These are phyloP conservation scores for Epichloe gansuensis DNA, from an alignment of 2,329 filamentous ascomycete species.

Conservation along the genomic window DNA sequence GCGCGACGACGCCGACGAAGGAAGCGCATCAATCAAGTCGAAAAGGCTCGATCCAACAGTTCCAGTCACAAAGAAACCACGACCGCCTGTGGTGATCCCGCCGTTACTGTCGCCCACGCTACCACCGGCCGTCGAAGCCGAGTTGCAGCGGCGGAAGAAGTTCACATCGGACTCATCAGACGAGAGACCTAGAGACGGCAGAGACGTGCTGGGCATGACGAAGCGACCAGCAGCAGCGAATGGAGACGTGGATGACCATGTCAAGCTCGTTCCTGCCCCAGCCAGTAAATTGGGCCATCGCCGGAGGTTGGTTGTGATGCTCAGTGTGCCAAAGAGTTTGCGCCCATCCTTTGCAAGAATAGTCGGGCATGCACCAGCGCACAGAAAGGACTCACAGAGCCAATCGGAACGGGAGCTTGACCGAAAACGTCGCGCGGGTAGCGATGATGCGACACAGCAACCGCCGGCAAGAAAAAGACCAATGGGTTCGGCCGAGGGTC, in stretches of 20 bases:
- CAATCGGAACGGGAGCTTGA: slow-evolving; percentile 11
- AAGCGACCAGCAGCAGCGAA: slow-evolving; percentile 16
- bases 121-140: slow-evolving; percentile 36
- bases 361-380: slow-evolving; percentile 26
- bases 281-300: slow-evolving; percentile 11
- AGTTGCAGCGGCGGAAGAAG: slow-evolving; percentile 21
- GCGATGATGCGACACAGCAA: slow-evolving; percentile 25
- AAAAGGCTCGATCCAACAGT: slow-evolving; percentile 16
- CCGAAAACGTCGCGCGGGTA: slow-evolving; percentile 27
- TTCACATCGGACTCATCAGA: slow-evolving; percentile 13
- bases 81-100: slow-evolving; percentile 28
- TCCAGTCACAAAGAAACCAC: slow-evolving; percentile 24
- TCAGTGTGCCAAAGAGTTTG: slow-evolving; percentile 36
- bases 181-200: slow-evolving; percentile 10
- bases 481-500: slow-evolving; percentile 21
- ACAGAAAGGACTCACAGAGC: slow-evolving; percentile 24
- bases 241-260: slow-evolving; percentile 20
- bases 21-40: slow-evolving; percentile 16
- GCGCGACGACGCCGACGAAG: slow-evolving; percentile 17
- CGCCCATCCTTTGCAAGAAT: slow-evolving; percentile 33
- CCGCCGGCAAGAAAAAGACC: slow-evolving; percentile 36
- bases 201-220: slow-evolving; percentile 11
- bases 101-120: slow-evolving; percentile 43
- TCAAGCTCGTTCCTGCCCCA: neutral
- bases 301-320: slow-evolving; percentile 27